A percentile compares a stretch with the other conserved stretches of the same genome.
Conservation (phyloP, 306 rosid genomes). For the Ammopiptanthus mongolicus region DNA sequence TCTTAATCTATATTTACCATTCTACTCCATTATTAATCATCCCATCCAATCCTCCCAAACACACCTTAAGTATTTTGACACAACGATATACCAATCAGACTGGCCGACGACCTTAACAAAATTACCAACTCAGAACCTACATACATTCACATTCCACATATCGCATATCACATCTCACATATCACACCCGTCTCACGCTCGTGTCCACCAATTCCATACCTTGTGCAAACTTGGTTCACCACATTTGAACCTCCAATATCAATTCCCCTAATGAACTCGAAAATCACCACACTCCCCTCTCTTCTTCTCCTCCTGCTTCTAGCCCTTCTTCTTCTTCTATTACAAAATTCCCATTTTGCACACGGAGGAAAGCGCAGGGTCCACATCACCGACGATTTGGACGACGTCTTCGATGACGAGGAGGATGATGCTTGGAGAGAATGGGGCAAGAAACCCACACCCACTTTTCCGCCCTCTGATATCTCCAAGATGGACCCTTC, state of each 20-base stretch:
- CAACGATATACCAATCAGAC: too few species aligned
- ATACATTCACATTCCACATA: too few species aligned
- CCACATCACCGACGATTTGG: slow-evolving; percentile 81
- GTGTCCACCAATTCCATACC: too few species aligned
- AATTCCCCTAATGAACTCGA: slow-evolving; percentile 19
- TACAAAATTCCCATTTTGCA: slow-evolving; percentile 18
- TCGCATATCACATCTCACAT: too few species aligned
- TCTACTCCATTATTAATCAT: too few species aligned
- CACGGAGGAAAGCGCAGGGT: slow-evolving; percentile 52
- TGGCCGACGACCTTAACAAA: too few species aligned
- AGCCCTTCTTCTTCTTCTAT: slow-evolving; percentile 23
- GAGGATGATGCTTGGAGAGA: slow-evolving; percentile 85
- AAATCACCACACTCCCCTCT: slow-evolving; percentile 8
- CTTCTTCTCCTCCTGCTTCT: slow-evolving; percentile 29
- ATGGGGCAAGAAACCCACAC: slow-evolving; percentile 73
- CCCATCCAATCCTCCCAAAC: too few species aligned
- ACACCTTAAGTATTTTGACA: too few species aligned
- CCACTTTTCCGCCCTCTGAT: slow-evolving; percentile 51
- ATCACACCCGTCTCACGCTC: too few species aligned
- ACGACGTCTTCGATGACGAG: slow-evolving; percentile 80
- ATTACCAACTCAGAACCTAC: too few species aligned
- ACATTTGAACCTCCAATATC: neutral
- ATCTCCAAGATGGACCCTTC: slow-evolving; percentile 53
- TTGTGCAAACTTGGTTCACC: neutral
- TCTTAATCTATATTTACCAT: too few species aligned